These are phyloP conservation scores for Uronychia binucleata DNA, from an alignment of 73 alveolate species.

Conservation along the genomic window DNA sequence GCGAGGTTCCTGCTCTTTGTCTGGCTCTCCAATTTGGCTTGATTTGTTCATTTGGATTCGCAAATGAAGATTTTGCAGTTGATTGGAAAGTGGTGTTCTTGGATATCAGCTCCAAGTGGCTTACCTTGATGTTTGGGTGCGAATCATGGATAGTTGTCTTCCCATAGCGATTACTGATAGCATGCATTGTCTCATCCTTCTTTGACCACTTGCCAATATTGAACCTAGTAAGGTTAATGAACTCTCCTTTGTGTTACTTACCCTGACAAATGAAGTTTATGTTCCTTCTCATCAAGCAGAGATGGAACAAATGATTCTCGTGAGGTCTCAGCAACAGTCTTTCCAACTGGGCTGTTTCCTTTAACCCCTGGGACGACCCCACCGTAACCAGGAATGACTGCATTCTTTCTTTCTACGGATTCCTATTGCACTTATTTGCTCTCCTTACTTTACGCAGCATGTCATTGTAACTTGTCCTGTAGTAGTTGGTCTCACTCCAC, in stretches of 20 bases:
- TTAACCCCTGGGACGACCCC: conserved; percentile 30
- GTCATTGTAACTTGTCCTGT: conserved; percentile 27
- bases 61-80: background rate
- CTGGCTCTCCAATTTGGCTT: conserved; percentile 10
- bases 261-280: background rate
- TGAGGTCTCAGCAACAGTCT: background rate
- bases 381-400: conserved; percentile 52
- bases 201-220: conserved; percentile 7
- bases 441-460: background rate
- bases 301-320: background rate
- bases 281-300: background rate
- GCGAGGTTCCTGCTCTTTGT: background rate
- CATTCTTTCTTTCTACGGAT: conserved; percentile 37
- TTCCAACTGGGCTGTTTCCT: background rate
- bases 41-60: background rate
- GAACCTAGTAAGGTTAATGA: conserved; percentile 14
- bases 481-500: conserved; percentile 48
- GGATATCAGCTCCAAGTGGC: background rate
- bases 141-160: conserved; percentile 31
- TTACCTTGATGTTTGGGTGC: conserved; percentile 18
- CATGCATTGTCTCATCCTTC: conserved; percentile 45
- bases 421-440: background rate
- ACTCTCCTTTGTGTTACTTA: background rate
- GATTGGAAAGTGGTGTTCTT: background rate
- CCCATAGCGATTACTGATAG: conserved; percentile 25